Base-by-base conservation (phyloP, 208 protist genomes). In the Crithidia thermophila region DNA sequence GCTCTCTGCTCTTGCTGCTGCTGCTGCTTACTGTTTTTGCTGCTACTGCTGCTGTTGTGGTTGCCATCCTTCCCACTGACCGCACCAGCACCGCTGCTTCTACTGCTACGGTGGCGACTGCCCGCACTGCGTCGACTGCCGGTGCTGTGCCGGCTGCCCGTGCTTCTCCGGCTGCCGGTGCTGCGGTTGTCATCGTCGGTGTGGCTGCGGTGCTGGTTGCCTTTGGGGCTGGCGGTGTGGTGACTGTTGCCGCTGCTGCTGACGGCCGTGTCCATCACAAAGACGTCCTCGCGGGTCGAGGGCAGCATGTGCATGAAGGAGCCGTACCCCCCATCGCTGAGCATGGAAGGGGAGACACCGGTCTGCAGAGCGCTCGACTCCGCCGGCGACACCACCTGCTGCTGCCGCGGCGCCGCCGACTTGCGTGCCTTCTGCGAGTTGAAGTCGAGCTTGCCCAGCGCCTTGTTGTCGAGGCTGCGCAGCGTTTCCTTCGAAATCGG, bases 401-500 rank as follows among this genome's bases (percentile, higher is more conserved):
- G 31, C 55, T 13, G 30, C 31, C 20, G 13, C 6, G 11, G 20
- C 4, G 13, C n/a, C 11, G 52, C 8, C 2, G 42, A 21, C 39
- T 51, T 57, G 11, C 57, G 34, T 21, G 46, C 66, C 14, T 72
- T 64, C 10, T 64, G 55, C 3, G 37, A 11, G 30, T 18, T 42
- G 49, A 50, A 46, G 57, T 60, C 49, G 7, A 64, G 23, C 4
- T 14, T 0, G 56, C 66, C 42, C 46, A 64, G 46, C 57, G 64
- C 46, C 27, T 14, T n/a, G 37, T 50, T 52, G 37, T 42, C n/a
- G 9, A 65, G 20, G 28, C 25, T 23, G 18, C 43, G 51, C 33
- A 66, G 58, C 2, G 67, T 33, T 23, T 60, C 58, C 33, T 50
- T 66, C n/a, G 59, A 52, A 27, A 60, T 67, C n/a, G 42, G 30